Base-by-base conservation (phyloP, 768 basidiomycete species). In the Tephrocybe rancida region DNA sequence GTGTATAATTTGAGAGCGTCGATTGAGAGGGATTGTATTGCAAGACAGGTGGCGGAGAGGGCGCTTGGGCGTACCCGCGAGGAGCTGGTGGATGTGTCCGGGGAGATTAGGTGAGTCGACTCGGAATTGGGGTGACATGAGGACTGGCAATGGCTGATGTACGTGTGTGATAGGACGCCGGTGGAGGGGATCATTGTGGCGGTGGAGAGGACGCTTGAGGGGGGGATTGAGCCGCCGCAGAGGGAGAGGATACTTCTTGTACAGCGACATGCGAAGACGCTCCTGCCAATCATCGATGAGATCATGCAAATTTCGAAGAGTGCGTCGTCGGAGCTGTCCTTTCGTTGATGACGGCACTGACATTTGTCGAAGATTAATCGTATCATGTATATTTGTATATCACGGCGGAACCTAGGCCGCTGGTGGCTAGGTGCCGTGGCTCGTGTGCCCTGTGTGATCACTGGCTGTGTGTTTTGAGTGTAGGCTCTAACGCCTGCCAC, bases 131-230 rank as follows among this genome's bases (percentile, higher is more conserved):
- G n/a, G n/a, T n/a, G n/a, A n/a, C n/a, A 8, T 35, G 55, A 24
- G n/a, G n/a, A n/a, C n/a, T n/a, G n/a, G n/a, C n/a, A 52, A 44
- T 51, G 62, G 52, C 47, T 48, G 39, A 18, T 1, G 8, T 13
- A 3, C n/a, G n/a, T 41, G 34, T 39, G 10, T 9, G 4, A 16
- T 65, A 94, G 96, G 68, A 98, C 97, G 22, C 97, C 97, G 0
- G 98, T 98, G 96, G 98, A 98, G 67, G 96, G 97, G 66, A 99
- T 99, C 70, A 98, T 99, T 61, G 96, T 96, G n/a, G 95, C 98
- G 95, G 98, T 96, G 22, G 95, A 96, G 70, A 74, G 98, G 53
- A 98, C 97, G 10, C 85, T 99, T 19, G 97, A 99, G 65, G 94
- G 90, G 38, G 97, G 98, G 67, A 72, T 99, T 60, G 96, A 95